Evolutionary conservation across 2,329 filamentous ascomycete genomes (phyloP).

Genomic region (Laburnicola sp.): DNA sequence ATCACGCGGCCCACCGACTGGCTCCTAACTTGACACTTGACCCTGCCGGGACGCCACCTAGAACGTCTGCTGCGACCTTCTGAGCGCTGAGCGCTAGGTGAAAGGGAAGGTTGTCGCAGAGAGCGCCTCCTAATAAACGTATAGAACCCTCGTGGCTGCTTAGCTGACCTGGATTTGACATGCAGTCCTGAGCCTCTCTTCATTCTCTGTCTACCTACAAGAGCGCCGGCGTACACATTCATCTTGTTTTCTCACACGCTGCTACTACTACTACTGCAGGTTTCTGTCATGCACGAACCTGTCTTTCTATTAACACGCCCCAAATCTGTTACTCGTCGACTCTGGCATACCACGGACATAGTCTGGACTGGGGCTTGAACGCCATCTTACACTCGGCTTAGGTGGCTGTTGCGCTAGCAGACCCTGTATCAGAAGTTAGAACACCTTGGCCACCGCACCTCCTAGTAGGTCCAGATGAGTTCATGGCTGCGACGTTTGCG

Average conservation of each 20-base stretch:
- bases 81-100: not conserved
- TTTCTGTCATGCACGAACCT: conserved; percentile 6
- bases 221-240: not conserved
- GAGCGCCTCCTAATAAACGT: not conserved
- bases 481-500: conserved; percentile 17
- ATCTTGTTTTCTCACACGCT: not conserved
- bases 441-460: not conserved
- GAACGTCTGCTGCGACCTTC: conserved; percentile 2
- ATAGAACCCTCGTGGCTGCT: not conserved
- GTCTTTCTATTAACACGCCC: not conserved
- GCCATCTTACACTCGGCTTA: not conserved
- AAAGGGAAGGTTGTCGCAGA: too few relatives aligned
- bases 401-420: not conserved
- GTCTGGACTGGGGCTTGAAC: not conserved
- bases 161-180: not conserved
- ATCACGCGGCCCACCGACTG: too few relatives aligned
- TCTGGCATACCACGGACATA: not conserved
- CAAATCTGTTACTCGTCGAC: not conserved
- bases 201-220: not conserved
- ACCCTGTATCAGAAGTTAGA: not conserved
- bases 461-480: conserved; percentile 9
- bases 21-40: conserved; percentile 8
- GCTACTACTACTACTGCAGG: not conserved
- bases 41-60: conserved; percentile 4
- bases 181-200: not conserved